Evolutionary conservation across 2,329 filamentous ascomycete genomes (phyloP).

Genomic region (Ceratocystis eucalypticola): DNA sequence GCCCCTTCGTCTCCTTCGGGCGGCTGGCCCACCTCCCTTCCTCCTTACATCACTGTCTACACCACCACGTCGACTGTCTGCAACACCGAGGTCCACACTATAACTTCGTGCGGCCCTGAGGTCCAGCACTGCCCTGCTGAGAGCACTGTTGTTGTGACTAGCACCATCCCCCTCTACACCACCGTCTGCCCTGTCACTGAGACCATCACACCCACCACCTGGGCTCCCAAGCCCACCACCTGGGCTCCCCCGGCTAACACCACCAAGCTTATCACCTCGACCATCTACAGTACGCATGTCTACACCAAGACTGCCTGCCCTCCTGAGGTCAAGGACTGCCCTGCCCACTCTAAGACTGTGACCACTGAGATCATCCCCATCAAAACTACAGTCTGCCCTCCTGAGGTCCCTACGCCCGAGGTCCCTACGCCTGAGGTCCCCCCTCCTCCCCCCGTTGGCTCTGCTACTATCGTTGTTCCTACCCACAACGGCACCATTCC

Average conservation of each 20-base stretch:
- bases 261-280: conserved; percentile 26
- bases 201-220: neutral
- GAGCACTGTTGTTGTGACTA: conserved; percentile 4
- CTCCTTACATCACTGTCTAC: conserved; percentile 38
- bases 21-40: neutral
- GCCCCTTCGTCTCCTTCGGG: conserved; percentile 6
- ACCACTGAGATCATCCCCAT: conserved; percentile 28
- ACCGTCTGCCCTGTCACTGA: conserved; percentile 9
- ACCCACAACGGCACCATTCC: conserved; percentile 21
- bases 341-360: conserved; percentile 29
- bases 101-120: conserved; percentile 44
- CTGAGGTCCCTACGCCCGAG: conserved; percentile 5
- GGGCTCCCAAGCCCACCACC: neutral
- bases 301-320: conserved; percentile 50
- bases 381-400: conserved; percentile 31
- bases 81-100: conserved; percentile 44
- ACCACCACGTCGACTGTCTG: conserved; percentile 42
- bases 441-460: neutral
- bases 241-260: neutral
- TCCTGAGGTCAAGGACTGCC: conserved; percentile 49
- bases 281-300: conserved; percentile 44
- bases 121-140: conserved; percentile 33
- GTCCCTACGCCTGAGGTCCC: neutral
- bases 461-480: neutral
- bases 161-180: neutral